phyloP scores from a whole-genome alignment of 2,329 filamentous ascomycete genomes.

The Fusarium coicis region DNA sequence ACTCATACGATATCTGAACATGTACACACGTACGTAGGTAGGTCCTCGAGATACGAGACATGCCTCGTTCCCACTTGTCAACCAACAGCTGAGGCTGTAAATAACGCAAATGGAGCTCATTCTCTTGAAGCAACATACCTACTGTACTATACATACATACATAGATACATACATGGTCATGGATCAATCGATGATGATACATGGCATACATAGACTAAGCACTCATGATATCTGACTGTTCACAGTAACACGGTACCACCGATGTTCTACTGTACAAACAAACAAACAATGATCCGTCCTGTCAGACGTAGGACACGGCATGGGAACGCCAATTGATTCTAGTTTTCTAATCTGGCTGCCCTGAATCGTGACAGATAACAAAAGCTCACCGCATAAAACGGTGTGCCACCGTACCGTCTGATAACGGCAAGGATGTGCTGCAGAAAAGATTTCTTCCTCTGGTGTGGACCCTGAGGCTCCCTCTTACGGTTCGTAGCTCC shows the following conservation, averaged over 20 bases:
- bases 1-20: background rate
- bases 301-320: background rate
- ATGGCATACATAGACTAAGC: background rate
- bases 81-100: slow-evolving; percentile 17
- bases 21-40: background rate
- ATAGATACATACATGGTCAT: background rate
- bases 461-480: slow-evolving; percentile 46
- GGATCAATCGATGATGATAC: background rate
- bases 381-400: slow-evolving; percentile 22
- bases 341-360: slow-evolving; percentile 11
- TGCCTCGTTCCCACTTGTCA: slow-evolving; percentile 22
- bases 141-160: background rate
- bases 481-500: slow-evolving; percentile 17
- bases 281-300: background rate
- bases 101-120: slow-evolving; percentile 26
- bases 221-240: background rate
- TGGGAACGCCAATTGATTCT: slow-evolving; percentile 18
- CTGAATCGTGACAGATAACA: slow-evolving; percentile 24
- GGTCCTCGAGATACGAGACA: slow-evolving; percentile 16
- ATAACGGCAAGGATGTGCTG: slow-evolving; percentile 33
- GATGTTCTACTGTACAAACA: background rate
- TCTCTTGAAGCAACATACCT: background rate
- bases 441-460: background rate
- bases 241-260: background rate
- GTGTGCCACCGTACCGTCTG: slow-evolving; percentile 23